Percentiles rank a stretch among this genome's conserved stretches.
phyloP scores from a whole-genome alignment of 345 rosid species.

The Garcia nutans region DNA sequence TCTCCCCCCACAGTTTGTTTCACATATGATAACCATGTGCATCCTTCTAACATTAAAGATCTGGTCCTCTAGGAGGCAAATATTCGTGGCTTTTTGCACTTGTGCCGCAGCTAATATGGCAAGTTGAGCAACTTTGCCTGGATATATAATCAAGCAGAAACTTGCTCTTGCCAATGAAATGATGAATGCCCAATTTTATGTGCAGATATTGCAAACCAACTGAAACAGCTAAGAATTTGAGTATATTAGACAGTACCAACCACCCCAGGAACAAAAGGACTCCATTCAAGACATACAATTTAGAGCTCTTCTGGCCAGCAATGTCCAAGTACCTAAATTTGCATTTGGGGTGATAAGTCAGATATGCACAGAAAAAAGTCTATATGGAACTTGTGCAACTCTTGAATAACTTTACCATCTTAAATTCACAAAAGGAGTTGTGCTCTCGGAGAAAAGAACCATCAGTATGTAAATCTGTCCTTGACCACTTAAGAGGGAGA shows the following conservation, averaged over 20 bases:
- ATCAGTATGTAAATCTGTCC: conserved; percentile 72
- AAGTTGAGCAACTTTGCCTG: not conserved
- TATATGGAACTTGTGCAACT: not conserved
- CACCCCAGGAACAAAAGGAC: conserved; percentile 72
- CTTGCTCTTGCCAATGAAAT: not conserved
- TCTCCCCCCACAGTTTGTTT: not conserved
- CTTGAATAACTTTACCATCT: conserved; percentile 56
- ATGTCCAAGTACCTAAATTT: conserved; percentile 70
- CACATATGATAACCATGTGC: not conserved
- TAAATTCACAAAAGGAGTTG: conserved; percentile 77
- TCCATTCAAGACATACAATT: conserved; percentile 59
- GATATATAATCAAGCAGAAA: not conserved
- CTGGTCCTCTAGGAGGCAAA: not conserved
- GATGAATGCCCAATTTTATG: not conserved
- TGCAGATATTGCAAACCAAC: conserved; percentile 11
- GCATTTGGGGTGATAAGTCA: not conserved
- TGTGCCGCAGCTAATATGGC: not conserved
- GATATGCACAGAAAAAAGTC: not conserved
- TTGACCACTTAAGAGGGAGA: conserved; percentile 70
- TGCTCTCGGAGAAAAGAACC: conserved; percentile 76
- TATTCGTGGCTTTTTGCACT: not conserved
- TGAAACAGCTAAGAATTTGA: conserved; percentile 12
- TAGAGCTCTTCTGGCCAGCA: conserved; percentile 66
- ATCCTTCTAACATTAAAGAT: not conserved
- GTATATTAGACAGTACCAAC: conserved; percentile 59